A percentile compares a stretch with the other conserved stretches of the same genome.
These are phyloP conservation scores for Venturia pyrina DNA, from an alignment of 2,329 filamentous ascomycete genomes.

Conservation along the genomic window DNA sequence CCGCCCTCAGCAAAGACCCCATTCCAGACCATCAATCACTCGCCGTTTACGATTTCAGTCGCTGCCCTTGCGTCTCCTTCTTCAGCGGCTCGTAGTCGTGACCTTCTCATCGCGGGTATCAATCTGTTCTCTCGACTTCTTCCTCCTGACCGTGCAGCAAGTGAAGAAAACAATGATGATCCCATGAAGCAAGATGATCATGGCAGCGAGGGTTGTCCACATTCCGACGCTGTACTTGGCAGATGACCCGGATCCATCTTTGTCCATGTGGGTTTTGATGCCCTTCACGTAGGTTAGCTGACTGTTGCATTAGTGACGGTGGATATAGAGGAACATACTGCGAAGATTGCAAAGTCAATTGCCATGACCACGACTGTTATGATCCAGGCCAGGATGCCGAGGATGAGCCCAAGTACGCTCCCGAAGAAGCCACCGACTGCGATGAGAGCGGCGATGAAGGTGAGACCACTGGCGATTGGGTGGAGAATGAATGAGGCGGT, in stretches of 20 bases:
- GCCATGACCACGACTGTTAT: slow-evolving; percentile 1
- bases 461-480: not conserved
- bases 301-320: not conserved
- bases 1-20: not conserved
- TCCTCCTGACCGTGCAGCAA: not conserved
- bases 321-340: not conserved
- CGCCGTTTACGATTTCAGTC: not conserved
- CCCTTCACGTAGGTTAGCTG: not conserved
- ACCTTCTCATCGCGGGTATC: not conserved
- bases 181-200: not conserved
- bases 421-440: not conserved
- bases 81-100: not conserved
- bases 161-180: slow-evolving; percentile 1
- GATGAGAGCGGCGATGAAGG: not conserved
- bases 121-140: not conserved
- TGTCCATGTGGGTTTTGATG: not conserved
- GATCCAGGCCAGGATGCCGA: not conserved
- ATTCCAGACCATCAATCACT: not conserved
- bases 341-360: not conserved
- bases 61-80: not conserved
- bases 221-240: not conserved
- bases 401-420: not conserved
- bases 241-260: not conserved
- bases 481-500: not conserved
- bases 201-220: not conserved